These are phyloP conservation scores for Diaporthe citrichinensis DNA, from an alignment of 2,329 filamentous ascomycete species.

Conservation along the genomic window DNA sequence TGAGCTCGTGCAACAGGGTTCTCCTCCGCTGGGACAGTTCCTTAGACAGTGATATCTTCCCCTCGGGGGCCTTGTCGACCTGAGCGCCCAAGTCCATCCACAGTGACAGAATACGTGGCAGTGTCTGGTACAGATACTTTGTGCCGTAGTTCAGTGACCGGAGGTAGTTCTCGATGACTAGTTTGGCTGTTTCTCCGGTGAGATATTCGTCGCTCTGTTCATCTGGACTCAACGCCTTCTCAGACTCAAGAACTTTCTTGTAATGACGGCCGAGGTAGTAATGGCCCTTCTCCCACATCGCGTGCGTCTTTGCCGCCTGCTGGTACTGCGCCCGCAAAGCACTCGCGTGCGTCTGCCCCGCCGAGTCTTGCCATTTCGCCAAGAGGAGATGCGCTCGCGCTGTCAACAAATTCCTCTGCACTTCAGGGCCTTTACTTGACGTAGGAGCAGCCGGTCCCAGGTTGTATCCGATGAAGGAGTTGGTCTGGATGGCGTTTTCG, in stretches of 20 bases:
- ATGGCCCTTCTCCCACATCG: conserved; percentile 94
- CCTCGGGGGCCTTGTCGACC: conserved; percentile 73
- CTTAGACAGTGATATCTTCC: conserved; percentile 65
- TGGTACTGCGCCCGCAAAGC: conserved; percentile 87
- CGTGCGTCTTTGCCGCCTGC: conserved; percentile 78
- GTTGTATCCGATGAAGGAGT: conserved; percentile 72
- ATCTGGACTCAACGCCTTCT: conserved; percentile 80
- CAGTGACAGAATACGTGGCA: conserved; percentile 91
- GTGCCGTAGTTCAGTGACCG: conserved; percentile 89
- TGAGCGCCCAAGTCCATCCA: conserved; percentile 93
- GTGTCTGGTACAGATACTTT: conserved; percentile 95
- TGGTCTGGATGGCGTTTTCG: conserved; percentile 85
- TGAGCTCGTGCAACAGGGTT: conserved; percentile 77
- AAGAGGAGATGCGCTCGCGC: conserved; percentile 87
- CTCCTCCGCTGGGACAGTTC: conserved; percentile 70
- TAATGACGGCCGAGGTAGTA: conserved; percentile 98
- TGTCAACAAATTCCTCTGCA: conserved; percentile 73
- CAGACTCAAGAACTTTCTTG: conserved; percentile 93
- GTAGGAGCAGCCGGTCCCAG: conserved; percentile 53
- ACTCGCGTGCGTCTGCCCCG: conserved; percentile 91
- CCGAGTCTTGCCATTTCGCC: conserved; percentile 95
- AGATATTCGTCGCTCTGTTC: conserved; percentile 84
- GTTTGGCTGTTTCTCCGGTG: conserved; percentile 85
- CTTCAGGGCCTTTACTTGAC: conserved; percentile 57
- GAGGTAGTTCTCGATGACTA: conserved; percentile 95